These are phyloP conservation scores for Sphaerostilbella broomeana DNA, from an alignment of 2,329 filamentous ascomycete species.

Conservation along the genomic window DNA sequence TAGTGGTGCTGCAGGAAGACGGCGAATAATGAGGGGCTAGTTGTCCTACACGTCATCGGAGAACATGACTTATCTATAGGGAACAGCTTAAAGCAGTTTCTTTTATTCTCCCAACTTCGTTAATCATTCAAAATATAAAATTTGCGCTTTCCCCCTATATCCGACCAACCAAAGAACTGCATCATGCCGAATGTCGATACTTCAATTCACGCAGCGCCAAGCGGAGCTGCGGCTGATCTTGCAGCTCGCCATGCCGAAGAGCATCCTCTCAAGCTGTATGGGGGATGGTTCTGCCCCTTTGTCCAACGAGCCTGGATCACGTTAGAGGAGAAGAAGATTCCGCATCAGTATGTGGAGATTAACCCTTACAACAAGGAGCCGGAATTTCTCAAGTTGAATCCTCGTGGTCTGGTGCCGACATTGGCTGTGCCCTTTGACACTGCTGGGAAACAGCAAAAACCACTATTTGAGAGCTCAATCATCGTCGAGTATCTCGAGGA, in stretches of 20 bases:
- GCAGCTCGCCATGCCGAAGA: conserved; percentile 40
- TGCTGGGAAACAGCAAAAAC: conserved; percentile 35
- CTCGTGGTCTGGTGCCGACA: conserved; percentile 68
- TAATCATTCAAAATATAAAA: too few relatives aligned
- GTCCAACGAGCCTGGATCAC: conserved; percentile 69
- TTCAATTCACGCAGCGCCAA: conserved; percentile 38
- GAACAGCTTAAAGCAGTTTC: too few relatives aligned
- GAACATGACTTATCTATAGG: too few relatives aligned
- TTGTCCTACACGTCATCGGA: too few relatives aligned
- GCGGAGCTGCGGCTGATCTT: conserved; percentile 43
- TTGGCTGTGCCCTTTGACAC: conserved; percentile 41
- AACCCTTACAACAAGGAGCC: conserved; percentile 70
- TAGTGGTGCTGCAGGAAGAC: too few relatives aligned
- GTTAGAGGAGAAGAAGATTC: conserved; percentile 64
- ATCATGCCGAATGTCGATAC: conserved; percentile 43
- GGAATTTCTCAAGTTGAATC: conserved; percentile 64
- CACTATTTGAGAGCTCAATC: conserved; percentile 66
- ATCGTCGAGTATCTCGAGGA: conserved; percentile 74
- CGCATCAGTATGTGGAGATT: conserved; percentile 70
- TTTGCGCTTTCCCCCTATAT: too few relatives aligned
- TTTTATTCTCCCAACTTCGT: too few relatives aligned
- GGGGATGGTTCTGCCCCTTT: conserved; percentile 67
- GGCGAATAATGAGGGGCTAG: too few relatives aligned
- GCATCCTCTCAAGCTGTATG: conserved; percentile 58
- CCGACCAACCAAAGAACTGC: too few relatives aligned